These are phyloP conservation scores for Nannizzia gypsea DNA, from an alignment of 2,329 filamentous ascomycete genomes.

Conservation along the genomic window DNA sequence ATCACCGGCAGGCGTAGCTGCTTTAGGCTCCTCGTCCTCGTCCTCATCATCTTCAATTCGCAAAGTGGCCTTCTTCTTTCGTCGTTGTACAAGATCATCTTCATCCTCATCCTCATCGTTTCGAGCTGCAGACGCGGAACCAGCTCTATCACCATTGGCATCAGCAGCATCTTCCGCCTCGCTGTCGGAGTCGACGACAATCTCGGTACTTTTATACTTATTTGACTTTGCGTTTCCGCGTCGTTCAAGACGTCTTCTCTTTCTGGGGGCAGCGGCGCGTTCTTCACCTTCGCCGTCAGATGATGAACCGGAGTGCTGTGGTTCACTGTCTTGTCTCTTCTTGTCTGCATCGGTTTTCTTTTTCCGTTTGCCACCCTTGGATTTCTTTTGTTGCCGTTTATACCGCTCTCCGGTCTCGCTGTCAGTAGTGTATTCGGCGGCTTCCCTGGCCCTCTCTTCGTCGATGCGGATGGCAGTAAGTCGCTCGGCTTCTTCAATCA, in stretches of 20 bases:
- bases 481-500: slow-evolving; percentile 62
- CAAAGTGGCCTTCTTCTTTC: slow-evolving; percentile 24
- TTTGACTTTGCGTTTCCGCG: slow-evolving; percentile 33
- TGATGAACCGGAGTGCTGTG: slow-evolving; percentile 19
- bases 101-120: slow-evolving; percentile 35
- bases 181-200: slow-evolving; percentile 66
- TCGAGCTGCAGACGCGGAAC: slow-evolving; percentile 16
- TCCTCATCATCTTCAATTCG: slow-evolving; percentile 31
- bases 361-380: slow-evolving; percentile 49
- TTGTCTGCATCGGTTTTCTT: slow-evolving; percentile 43
- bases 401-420: slow-evolving; percentile 69
- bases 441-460: slow-evolving; percentile 55
- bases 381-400: slow-evolving; percentile 57
- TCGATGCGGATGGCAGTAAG: slow-evolving; percentile 59
- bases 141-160: slow-evolving; percentile 6
- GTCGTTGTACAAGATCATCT: slow-evolving; percentile 29
- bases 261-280: slow-evolving; percentile 36
- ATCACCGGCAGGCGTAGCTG: slow-evolving; percentile 11
- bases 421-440: slow-evolving; percentile 71
- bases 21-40: slow-evolving; percentile 35
- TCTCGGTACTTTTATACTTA: slow-evolving; percentile 80
- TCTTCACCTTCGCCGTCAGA: slow-evolving; percentile 14
- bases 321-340: slow-evolving; percentile 16
- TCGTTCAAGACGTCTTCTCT: slow-evolving; percentile 49
- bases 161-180: slow-evolving; percentile 32